Conservation (phyloP, 495 filamentous ascomycete species). For the Penicillium coprophilum region DNA sequence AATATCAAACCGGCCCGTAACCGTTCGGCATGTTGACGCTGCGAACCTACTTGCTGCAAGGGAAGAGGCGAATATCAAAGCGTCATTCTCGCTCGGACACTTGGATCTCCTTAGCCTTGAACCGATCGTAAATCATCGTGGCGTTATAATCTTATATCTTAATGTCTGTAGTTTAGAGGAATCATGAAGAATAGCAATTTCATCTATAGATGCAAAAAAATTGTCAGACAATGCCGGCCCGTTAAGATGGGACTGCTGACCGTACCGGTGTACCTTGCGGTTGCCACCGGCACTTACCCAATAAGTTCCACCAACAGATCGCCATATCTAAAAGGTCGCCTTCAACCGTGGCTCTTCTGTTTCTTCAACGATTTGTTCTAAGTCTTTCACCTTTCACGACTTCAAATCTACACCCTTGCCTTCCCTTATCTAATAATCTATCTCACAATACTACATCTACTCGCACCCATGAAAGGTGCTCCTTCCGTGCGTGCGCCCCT, state of each 20-base stretch:
- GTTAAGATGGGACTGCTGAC: slow-evolving; percentile 8
- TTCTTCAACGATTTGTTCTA: background rate
- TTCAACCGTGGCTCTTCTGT: slow-evolving; percentile 15
- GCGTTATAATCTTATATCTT: too few relatives aligned
- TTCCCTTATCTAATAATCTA: background rate
- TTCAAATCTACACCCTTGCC: background rate
- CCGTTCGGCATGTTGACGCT: slow-evolving; percentile 1
- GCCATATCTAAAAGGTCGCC: slow-evolving; percentile 12
- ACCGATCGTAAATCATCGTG: background rate
- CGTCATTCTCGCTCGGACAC: background rate
- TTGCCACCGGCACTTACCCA: slow-evolving; percentile 27
- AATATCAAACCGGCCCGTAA: slow-evolving; percentile 20
- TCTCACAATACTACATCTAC: background rate
- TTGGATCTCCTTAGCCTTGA: background rate
- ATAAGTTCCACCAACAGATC: slow-evolving; percentile 11
- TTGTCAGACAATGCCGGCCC: background rate
- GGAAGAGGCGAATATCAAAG: background rate
- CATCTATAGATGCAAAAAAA: background rate
- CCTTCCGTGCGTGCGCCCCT: slow-evolving; percentile 33
- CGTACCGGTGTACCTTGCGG: slow-evolving; percentile 26
- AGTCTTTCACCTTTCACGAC: background rate
- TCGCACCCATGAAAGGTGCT: slow-evolving; percentile 34
- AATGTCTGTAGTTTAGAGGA: background rate
- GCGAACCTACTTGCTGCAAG: background rate
- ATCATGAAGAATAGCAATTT: background rate